These are phyloP conservation scores for Daphne laureola DNA, from an alignment of 441 rosid genomes.

Conservation along the genomic window DNA sequence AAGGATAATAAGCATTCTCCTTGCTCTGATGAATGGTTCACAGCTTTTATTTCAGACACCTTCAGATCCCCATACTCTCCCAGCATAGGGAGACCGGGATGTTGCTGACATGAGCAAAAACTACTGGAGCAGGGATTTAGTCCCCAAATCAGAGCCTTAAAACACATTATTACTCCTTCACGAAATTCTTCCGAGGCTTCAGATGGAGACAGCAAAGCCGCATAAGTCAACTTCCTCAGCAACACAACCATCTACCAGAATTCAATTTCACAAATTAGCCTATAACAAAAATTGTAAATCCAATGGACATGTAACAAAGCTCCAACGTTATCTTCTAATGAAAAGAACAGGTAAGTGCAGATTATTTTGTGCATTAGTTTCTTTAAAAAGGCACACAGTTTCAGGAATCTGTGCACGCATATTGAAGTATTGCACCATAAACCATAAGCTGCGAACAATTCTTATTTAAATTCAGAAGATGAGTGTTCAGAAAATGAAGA, in stretches of 20 bases:
- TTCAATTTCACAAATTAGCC: constrained; percentile 10
- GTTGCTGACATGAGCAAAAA: constrained; percentile 56
- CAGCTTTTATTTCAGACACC: constrained; percentile 18
- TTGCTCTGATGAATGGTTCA: constrained; percentile 22
- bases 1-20: constrained; percentile 72
- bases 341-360: too few species aligned
- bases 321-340: too few species aligned
- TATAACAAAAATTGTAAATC: too few species aligned
- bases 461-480: too few species aligned
- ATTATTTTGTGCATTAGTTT: too few species aligned
- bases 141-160: constrained; percentile 53
- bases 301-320: too few species aligned
- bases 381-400: too few species aligned
- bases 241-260: constrained; percentile 64
- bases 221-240: constrained; percentile 69
- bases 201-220: constrained; percentile 61
- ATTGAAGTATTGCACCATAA: too few species aligned
- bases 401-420: too few species aligned
- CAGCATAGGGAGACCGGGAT: constrained; percentile 49
- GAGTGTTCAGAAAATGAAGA: too few species aligned
- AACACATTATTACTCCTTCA: constrained; percentile 79
- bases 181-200: constrained; percentile 94
- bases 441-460: too few species aligned
- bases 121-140: constrained; percentile 50
- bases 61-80: constrained; percentile 29